These are phyloP conservation scores for Cyclaneusma minus DNA, from an alignment of 2,329 filamentous ascomycete genomes.

Conservation along the genomic window DNA sequence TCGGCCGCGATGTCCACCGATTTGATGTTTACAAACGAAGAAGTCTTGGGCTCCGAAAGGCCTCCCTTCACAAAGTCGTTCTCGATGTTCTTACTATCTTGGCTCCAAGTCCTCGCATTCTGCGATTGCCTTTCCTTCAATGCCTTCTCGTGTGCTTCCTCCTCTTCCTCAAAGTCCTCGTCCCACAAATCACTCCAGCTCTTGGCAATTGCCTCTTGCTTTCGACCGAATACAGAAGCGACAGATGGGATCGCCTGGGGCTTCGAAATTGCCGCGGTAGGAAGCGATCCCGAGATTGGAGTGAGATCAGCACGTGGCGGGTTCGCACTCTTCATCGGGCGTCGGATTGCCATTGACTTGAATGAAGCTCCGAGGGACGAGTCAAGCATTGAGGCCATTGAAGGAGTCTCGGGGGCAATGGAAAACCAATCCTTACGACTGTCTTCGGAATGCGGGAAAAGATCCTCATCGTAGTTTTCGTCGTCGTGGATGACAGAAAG, in stretches of 20 bases:
- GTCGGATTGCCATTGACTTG: constrained; percentile 49
- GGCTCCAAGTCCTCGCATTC: constrained; percentile 66
- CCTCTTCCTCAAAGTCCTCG: constrained; percentile 68
- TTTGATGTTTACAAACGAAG: constrained; percentile 31
- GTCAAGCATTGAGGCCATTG: constrained; percentile 68
- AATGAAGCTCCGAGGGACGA: constrained; percentile 72
- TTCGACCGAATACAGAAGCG: constrained; percentile 61
- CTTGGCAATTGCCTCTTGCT: constrained; percentile 74
- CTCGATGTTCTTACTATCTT: constrained; percentile 36
- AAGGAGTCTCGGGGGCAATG: constrained; percentile 59
- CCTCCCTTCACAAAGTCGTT: constrained; percentile 29
- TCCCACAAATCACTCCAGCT: constrained; percentile 99
- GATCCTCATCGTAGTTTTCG: constrained; percentile 66
- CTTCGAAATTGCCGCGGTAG: constrained; percentile 68
- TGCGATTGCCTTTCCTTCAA: constrained; percentile 43
- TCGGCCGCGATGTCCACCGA: constrained; percentile 23
- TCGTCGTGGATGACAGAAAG: constrained; percentile 74
- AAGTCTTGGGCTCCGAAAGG: constrained; percentile 36
- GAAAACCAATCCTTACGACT: constrained; percentile 65
- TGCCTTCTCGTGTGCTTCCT: constrained; percentile 44
- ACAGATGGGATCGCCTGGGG: constrained; percentile 46
- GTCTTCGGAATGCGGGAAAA: constrained; percentile 66
- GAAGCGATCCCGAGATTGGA: constrained; percentile 52
- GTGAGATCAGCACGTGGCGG: constrained; percentile 37
- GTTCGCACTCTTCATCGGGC: constrained; percentile 24